phyloP scores from a whole-genome alignment of 1,284 basidiomycete species.

The Rhodotorula sp. region DNA sequence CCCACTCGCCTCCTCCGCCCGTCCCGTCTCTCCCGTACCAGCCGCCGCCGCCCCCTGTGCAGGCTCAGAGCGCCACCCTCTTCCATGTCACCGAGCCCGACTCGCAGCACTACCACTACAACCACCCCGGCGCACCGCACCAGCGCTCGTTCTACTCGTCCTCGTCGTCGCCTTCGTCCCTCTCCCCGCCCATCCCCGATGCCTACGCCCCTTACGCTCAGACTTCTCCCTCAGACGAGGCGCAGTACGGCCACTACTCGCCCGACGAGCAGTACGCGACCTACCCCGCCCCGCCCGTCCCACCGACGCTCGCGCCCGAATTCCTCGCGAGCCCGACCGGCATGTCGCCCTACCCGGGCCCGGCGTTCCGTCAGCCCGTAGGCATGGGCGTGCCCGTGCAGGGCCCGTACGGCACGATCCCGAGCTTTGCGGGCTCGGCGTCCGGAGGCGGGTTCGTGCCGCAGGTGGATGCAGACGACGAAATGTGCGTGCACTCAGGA shows the following conservation, averaged over 20 bases:
- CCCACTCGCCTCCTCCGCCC: conserved; percentile 8
- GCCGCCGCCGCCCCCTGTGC: conserved; percentile 26
- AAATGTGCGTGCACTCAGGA: conserved; percentile 20
- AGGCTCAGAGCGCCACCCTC: conserved; percentile 10
- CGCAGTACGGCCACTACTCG: too few species aligned
- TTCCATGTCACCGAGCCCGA: background rate
- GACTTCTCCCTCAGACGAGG: background rate
- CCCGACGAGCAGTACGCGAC: background rate
- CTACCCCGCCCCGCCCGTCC: background rate
- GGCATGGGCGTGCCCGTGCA: too few species aligned
- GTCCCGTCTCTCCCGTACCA: conserved; percentile 23
- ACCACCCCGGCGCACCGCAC: background rate
- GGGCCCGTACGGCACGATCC: too few species aligned
- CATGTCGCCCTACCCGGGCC: conserved; percentile 10
- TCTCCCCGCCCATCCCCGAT: background rate
- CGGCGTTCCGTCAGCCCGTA: background rate
- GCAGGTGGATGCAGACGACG: conserved; percentile 6
- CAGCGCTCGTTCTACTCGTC: background rate
- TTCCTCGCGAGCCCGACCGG: conserved; percentile 10
- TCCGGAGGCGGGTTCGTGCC: background rate
- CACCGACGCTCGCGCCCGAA: background rate
- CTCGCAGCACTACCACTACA: background rate
- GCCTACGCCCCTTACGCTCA: background rate
- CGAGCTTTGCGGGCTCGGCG: background rate
- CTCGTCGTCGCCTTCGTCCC: background rate